Conservation (phyloP, 2,329 filamentous ascomycete species). For the Thyridium curvatum region DNA sequence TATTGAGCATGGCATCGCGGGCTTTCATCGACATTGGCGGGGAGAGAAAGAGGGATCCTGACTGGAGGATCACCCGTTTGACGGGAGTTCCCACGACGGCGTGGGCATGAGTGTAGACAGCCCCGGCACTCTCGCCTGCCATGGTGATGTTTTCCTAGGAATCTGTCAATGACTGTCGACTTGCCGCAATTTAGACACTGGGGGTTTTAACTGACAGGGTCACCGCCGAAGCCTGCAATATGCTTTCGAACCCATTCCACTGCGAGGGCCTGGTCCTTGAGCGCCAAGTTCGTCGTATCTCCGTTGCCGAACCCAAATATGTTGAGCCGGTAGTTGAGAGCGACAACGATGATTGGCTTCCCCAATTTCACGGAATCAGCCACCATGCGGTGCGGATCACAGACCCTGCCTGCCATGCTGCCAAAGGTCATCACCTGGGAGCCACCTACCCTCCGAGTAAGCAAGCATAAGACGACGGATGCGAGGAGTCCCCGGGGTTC, state of each 20-base stretch:
- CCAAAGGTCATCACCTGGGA: slow-evolving; percentile 38
- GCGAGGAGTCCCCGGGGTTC: too few relatives aligned
- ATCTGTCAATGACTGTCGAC: too few relatives aligned
- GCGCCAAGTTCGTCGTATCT: slow-evolving; percentile 32
- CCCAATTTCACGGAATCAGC: slow-evolving; percentile 22
- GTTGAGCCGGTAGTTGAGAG: slow-evolving; percentile 30
- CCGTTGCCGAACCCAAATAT: slow-evolving; percentile 24
- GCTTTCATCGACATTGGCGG: slow-evolving; percentile 18
- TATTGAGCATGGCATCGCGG: too few relatives aligned
- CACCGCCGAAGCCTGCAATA: slow-evolving; percentile 40
- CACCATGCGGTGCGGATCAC: slow-evolving; percentile 20
- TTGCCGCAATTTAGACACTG: too few relatives aligned
- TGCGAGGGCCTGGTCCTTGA: slow-evolving; percentile 42
- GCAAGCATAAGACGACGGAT: too few relatives aligned
- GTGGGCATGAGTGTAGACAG: slow-evolving; percentile 36
- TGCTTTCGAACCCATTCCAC: slow-evolving; percentile 44
- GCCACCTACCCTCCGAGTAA: too few relatives aligned
- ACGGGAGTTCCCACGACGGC: slow-evolving; percentile 22
- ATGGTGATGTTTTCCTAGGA: slow-evolving; percentile 31
- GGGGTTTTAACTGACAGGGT: slow-evolving; percentile 13
- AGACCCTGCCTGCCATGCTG: slow-evolving; percentile 30
- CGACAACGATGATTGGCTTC: slow-evolving; percentile 15
- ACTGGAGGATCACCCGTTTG: slow-evolving; percentile 28
- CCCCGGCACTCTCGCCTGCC: slow-evolving; percentile 38
- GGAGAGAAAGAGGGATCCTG: slow-evolving; percentile 34